Base-by-base conservation (phyloP, 208 protist genomes). In the Crithidia bombi region DNA sequence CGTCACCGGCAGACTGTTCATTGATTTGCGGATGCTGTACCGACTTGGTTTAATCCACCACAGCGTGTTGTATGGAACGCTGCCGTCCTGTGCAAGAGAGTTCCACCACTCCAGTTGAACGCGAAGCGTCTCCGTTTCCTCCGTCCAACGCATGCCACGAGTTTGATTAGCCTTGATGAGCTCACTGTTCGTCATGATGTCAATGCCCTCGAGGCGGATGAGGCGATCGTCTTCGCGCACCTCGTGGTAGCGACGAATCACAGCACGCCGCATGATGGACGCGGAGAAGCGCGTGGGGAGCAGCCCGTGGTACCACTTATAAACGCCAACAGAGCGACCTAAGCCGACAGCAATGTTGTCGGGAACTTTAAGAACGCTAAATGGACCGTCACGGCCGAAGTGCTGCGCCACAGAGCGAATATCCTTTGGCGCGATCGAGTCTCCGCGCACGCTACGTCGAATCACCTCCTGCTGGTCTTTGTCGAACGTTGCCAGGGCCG, bases 71-170 rank as follows among this genome's bases (percentile, higher is more conserved):
- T 93, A 96, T 54, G 91, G 91, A 2, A 94, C 87, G 63, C 72
- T 83, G 43, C 80, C 78, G 64, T 96, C 91, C 21, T 83, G 82
- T 9, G 87, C 74, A 25, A 96, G 78, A 33, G 70, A 79, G 65
- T 74, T 85, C 89, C 91, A 96, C 89, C 89, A 94, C 76, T 96
- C 86, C 54, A 96, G 47, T 72, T 96, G 91, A 30, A 93, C 83
- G 46, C 79, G 81, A 6, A 96, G 85, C n/a, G 91, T 88, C 46
- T 94, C 91, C 7, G 66, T 75, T 43, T 77, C 86, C 51, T 96
- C 89, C 17, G 86, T 91, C 89, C 91, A 96, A 12, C 91, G 89
- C 89, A 96, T 94, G 19, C 91, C 91, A 35, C 91, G 86, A 23
- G 71, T 82, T 72, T 91, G 71, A 61, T 96, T 96, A 25, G 91